These are phyloP conservation scores for Purpureocillium lavendulum DNA, from an alignment of 2,329 filamentous ascomycete genomes.

Conservation along the genomic window DNA sequence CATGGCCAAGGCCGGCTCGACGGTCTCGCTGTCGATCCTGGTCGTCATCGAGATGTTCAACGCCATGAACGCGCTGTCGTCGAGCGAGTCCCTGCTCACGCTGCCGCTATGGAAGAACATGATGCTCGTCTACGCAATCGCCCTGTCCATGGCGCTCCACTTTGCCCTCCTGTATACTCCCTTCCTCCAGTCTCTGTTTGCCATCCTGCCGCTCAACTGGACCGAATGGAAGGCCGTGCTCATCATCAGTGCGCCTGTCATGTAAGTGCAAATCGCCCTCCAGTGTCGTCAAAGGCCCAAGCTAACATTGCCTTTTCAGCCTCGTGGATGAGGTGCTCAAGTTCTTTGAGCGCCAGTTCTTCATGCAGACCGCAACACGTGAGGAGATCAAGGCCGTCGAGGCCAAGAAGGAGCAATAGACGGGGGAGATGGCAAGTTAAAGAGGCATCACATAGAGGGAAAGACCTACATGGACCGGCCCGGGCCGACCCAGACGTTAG, in stretches of 20 bases:
- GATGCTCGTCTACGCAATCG: conserved; percentile 94
- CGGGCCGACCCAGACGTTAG: conserved; percentile 17
- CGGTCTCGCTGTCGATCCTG: conserved; percentile 81
- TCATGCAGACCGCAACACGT: conserved; percentile 42
- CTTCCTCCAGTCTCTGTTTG: conserved; percentile 80
- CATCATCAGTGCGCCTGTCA: conserved; percentile 80
- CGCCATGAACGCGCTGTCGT: conserved; percentile 95
- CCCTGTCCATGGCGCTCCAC: conserved; percentile 87
- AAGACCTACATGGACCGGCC: conserved; percentile 1
- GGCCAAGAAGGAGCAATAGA: conserved; percentile 47
- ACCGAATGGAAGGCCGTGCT: conserved; percentile 90
- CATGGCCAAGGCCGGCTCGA: conserved; percentile 82
- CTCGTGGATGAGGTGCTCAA: conserved; percentile 81
- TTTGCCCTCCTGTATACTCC: conserved; percentile 91
- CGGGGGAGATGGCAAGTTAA: conserved; percentile 8
- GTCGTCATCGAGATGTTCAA: conserved; percentile 99
- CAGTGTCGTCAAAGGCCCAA: neutral
- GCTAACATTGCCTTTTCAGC: conserved; percentile 32
- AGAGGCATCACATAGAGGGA: neutral
- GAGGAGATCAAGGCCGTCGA: conserved; percentile 27
- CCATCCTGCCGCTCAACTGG: conserved; percentile 79
- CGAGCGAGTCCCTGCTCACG: conserved; percentile 86
- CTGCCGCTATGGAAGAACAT: conserved; percentile 97
- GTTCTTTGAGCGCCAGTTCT: conserved; percentile 60
- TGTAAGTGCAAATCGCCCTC: conserved; percentile 50